Conservation (phyloP, 805 yeast species). For the Candida maris region DNA sequence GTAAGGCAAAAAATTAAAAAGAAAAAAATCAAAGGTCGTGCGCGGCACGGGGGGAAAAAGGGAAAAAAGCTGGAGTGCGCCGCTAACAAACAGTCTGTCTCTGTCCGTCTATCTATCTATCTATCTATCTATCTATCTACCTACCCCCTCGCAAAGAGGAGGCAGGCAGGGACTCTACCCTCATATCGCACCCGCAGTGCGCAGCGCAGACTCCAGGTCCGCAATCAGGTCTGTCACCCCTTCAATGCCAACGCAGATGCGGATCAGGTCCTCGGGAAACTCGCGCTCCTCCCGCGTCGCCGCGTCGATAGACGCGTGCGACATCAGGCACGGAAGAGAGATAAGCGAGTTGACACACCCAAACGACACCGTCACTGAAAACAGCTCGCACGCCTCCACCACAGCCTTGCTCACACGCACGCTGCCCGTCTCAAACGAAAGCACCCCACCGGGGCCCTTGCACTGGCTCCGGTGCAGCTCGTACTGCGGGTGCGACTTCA, state of each 20-base stretch:
- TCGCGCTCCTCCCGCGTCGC: constrained; percentile 82
- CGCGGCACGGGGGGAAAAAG: too few relatives aligned
- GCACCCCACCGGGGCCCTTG: constrained; percentile 84
- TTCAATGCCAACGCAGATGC: constrained; percentile 92
- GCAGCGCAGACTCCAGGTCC: constrained; percentile 73
- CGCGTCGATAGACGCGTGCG: constrained; percentile 94
- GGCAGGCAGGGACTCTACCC: too few relatives aligned
- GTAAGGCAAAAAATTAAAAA: too few relatives aligned
- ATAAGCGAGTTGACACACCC: constrained; percentile 92
- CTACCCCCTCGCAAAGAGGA: too few relatives aligned
- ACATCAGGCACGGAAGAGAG: constrained; percentile 93
- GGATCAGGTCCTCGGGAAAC: constrained; percentile 86
- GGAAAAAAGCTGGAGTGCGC: too few relatives aligned
- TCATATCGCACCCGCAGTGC: constrained; percentile 49
- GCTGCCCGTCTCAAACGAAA: constrained; percentile 84
- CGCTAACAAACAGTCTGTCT: too few relatives aligned
- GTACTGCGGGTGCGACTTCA: constrained; percentile 75
- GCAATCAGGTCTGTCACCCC: constrained; percentile 71
- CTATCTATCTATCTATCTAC: too few relatives aligned
- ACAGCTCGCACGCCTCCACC: constrained; percentile 71
- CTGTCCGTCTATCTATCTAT: too few relatives aligned
- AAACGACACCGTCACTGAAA: constrained; percentile 87
- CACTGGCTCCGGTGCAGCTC: constrained; percentile 74
- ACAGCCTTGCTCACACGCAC: constrained; percentile 62
- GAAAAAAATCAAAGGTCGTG: too few relatives aligned